phyloP scores from a whole-genome alignment of 148 eudicot species.

The Diospyros lotus region DNA sequence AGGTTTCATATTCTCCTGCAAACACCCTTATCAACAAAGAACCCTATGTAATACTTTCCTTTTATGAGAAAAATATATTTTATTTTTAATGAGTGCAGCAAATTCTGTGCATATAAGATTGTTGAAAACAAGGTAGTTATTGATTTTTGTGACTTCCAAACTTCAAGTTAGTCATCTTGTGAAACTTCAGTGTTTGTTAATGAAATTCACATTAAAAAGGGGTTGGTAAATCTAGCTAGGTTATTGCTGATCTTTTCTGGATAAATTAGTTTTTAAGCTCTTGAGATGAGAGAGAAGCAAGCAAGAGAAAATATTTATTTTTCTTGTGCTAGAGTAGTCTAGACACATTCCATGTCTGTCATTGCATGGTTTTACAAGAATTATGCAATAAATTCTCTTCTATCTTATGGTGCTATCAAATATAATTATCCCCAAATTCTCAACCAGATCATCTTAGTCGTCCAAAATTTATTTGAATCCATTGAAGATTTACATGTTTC shows the following conservation, averaged over 20 bases:
- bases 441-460: slow-evolving; percentile 4
- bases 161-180: neutral
- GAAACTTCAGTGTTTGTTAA: neutral
- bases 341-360: neutral
- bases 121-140: neutral
- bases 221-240: neutral
- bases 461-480: neutral
- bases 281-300: neutral
- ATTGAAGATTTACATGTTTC: neutral
- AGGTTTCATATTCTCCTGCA: neutral
- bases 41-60: neutral
- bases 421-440: no score
- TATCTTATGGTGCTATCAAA: neutral
- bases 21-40: neutral
- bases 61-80: neutral
- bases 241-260: no score
- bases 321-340: neutral
- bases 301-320: neutral
- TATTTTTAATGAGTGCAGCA: neutral
- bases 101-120: neutral
- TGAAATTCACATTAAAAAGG: neutral
- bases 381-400: neutral
- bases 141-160: neutral
- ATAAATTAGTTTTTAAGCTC: neutral
- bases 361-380: neutral